Evolutionary conservation across 2,329 filamentous ascomycete species (phyloP), one percentile per base, ranked within the genome.

Genomic region (Diaporthe amygdali): DNA sequence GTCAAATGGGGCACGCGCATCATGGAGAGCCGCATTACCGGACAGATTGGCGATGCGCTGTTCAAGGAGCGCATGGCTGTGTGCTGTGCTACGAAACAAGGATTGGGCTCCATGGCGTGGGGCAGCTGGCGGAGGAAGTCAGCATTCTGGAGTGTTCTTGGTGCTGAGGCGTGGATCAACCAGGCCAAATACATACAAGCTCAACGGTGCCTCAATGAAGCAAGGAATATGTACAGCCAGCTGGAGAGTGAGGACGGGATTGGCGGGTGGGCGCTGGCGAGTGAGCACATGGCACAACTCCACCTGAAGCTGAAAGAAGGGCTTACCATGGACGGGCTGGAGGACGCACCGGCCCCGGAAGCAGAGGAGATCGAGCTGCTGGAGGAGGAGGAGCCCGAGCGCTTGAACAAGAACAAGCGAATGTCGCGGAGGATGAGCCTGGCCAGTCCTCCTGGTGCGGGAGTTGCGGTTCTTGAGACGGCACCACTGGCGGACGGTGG

Each of bases 121-220:
- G 95, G 95, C 20, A 87, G 88, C 10, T 88, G 96, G 73, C 88
- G 88, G 72, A 88, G 96, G 61, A 99, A 98, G 84, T 93, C 95
- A 2, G 96, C 94, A 0, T 89, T 97, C 74, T 99, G 95, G 95
- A 93, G 92, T 75, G 87, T 96, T 27, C 87, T 97, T 47, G 93
- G 94, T 1, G 92, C 95, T 0, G 93, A 97, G 76, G 88, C 91
- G 1, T 99, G 96, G 96, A 85, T 96, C 68, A 88, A 88, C 64
- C 89, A 95, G 73, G 90, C 89, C 41, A 95, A 96, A 78, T 90
- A 91, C 67, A 89, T 93, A 17, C 93, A 97, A 77, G 93, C 95
- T 0, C 93, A 94, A 75, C 88, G 89, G 71, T 94, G 93, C 74
- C 87, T 98, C 1, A 90, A 93, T 61, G 90, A 93, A 74, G 94